Evolutionary conservation across 2,329 filamentous ascomycete species (phyloP), one percentile per base, ranked within the genome.

Genomic region (Fusarium citri): DNA sequence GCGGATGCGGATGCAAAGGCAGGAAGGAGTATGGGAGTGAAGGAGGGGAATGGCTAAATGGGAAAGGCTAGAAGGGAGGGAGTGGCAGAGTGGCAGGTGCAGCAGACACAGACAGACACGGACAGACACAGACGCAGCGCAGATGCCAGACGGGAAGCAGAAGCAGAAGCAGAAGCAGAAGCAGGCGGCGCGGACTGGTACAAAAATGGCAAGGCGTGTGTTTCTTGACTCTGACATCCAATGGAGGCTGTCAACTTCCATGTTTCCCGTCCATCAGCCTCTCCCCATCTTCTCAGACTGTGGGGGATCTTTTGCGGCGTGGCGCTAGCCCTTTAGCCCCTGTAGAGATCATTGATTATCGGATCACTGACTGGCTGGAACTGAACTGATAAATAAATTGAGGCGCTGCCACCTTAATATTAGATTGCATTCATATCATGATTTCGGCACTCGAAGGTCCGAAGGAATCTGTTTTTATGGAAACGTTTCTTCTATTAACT

Each of bases 271-370:
- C 43, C 25, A 8, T 37, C 34, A 37, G 34, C 34, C 14, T 11
- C 31, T 58, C 37, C 40, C 22, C 22, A 20, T 25, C n/a, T 20
- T 31, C 25, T 22, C 42, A 46, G 40, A 47, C 31, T 61, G 63
- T 61, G 55, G 64, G 69, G 69, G 54, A 64, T 48, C 65, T 55
- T 55, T 63, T 62, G 51, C 54, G 58, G 60, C 60, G 70, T 68
- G 67, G 69, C 69, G 70, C 72, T 55, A 65, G 66, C 69, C 47
- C 53, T 62, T 41, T 34, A 68, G 66, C 47, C 61, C 56, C 57
- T 67, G 66, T 66, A 54, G 25, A 34, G 34, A 51, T 51, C 49
- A 51, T 25, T 51, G 23, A 51, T n/a, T 51, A 51, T 51, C 49
- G 49, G 49, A 51, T 51, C 40, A 43, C 25, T 46, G 30, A 50